Evolutionary conservation across 257 asterid genomes (phyloP), one percentile per base, ranked within the genome.

Genomic region (Leonotis leonurus): DNA sequence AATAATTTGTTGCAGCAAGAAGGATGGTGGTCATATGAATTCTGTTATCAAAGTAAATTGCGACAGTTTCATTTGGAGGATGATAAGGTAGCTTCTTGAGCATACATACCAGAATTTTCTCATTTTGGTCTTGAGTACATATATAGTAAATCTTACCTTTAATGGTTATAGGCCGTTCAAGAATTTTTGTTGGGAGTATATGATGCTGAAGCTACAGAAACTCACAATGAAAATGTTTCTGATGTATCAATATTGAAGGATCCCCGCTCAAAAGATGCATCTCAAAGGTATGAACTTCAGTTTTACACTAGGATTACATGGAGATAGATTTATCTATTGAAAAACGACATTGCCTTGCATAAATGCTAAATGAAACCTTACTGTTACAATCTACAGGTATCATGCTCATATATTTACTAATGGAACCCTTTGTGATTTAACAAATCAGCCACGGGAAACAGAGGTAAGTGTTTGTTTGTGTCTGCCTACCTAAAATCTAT

Each of bases 21-120:
- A 69, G 99, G 99, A 67, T 93, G 99, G 99, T 93, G 99, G 99
- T 78, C 96, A 43, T 93, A 93, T 79, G 99, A 93, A 78, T 90
- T 93, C 71, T 93, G 99, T 71, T 83, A 87, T 71, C 82, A 83
- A 77, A 78, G 74, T 73, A 78, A 60, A 62, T 44, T 93, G 80
- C 87, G 97, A 8, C 99, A 93, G 75, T 66, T 93, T 73, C 99
- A 93, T 75, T 10, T 82, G 83, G 99, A 93, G 84, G 96, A 85
- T 60, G 96, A 79, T 0, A 85, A 89, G 96, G 99, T 93, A 81
- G 62, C 68, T 13, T 48, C 56, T 18, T 27, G 32, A 56, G 59
- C 36, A 30, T 40, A 32, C 20, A 13, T 6, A 46, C 10, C 29
- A 39, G n/a, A n/a, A n/a, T n/a, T 12, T 64, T 68, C n/a, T 32